A percentile compares a stretch with the other conserved stretches of the same genome.
These are phyloP conservation scores for Drosera spatulata DNA, from an alignment of 179 eudicot genomes.

Conservation along the genomic window DNA sequence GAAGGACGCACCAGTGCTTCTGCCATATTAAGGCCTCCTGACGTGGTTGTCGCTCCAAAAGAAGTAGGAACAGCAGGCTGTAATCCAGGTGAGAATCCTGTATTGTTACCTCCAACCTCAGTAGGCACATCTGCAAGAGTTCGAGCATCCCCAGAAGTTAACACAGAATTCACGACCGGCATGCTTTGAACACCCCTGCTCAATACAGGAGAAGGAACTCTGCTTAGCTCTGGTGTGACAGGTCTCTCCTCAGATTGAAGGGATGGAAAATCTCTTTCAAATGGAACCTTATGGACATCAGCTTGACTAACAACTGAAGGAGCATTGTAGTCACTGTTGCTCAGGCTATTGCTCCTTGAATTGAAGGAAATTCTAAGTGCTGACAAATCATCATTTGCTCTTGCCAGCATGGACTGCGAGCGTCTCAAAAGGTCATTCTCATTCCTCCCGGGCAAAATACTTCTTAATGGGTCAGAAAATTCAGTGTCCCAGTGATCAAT, in stretches of 20 bases:
- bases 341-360: slow-evolving; percentile 22
- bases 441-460: no score
- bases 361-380: slow-evolving; percentile 28
- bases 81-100: slow-evolving; percentile 18
- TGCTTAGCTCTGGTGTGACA: slow-evolving; percentile 30
- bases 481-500: no score
- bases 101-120: slow-evolving; percentile 30
- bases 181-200: slow-evolving; percentile 40
- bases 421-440: no score
- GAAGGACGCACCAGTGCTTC: slow-evolving; percentile 66
- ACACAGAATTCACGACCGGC: slow-evolving; percentile 31
- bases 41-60: slow-evolving; percentile 15
- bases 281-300: slow-evolving; percentile 35
- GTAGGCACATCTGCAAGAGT: slow-evolving; percentile 67
- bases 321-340: slow-evolving; percentile 16
- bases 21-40: slow-evolving; percentile 59
- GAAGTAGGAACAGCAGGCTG: slow-evolving; percentile 25
- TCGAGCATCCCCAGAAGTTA: slow-evolving; percentile 53
- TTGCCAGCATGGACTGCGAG: no score
- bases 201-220: slow-evolving; percentile 72
- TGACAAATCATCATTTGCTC: slow-evolving; percentile 18
- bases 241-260: slow-evolving; percentile 63
- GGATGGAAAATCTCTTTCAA: slow-evolving; percentile 67
- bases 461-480: no score
- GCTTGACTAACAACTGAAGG: slow-evolving; percentile 16